Conservation (phyloP, 2,329 filamentous ascomycete species). For the Chrysosphaeria jannelii region DNA sequence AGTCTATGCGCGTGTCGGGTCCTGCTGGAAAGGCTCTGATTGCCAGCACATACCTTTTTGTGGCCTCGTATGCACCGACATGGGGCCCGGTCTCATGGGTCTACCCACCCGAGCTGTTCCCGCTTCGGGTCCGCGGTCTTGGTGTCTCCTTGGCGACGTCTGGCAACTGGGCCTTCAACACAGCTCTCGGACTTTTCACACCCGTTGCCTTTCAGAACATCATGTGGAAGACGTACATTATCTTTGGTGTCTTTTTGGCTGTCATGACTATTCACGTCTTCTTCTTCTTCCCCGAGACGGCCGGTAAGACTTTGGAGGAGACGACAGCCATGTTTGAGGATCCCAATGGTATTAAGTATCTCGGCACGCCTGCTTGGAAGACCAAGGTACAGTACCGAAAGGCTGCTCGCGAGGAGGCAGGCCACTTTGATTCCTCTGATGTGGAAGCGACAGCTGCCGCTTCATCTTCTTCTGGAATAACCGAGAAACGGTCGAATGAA, state of each 20-base stretch:
- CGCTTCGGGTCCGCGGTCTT: slow-evolving; percentile 4
- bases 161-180: slow-evolving; percentile 4
- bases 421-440: too few relatives aligned
- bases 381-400: slow-evolving; percentile 10
- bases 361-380: slow-evolving; percentile 11
- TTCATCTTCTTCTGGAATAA: too few relatives aligned
- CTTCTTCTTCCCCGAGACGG: slow-evolving; percentile 5
- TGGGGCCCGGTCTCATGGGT: slow-evolving; percentile 6
- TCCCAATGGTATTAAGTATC: not conserved
- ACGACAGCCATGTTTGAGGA: slow-evolving; percentile 1
- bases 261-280: slow-evolving; percentile 5
- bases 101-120: slow-evolving; percentile 5
- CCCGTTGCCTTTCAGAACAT: slow-evolving; percentile 5
- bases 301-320: slow-evolving; percentile 11
- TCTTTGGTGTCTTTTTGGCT: slow-evolving; percentile 6
- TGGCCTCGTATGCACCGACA: slow-evolving; percentile 5
- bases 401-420: slow-evolving; percentile 8
- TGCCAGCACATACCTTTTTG: slow-evolving; percentile 7
- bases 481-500: too few relatives aligned
- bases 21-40: slow-evolving; percentile 5
- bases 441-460: too few relatives aligned
- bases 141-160: slow-evolving; percentile 5
- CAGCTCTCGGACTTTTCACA: slow-evolving; percentile 5
- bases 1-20: slow-evolving; percentile 4
- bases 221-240: slow-evolving; percentile 5